A percentile compares a stretch with the other conserved stretches of the same genome.
Evolutionary conservation across 805 yeast genomes (phyloP).

Genomic region (Yarrowia sp.): DNA sequence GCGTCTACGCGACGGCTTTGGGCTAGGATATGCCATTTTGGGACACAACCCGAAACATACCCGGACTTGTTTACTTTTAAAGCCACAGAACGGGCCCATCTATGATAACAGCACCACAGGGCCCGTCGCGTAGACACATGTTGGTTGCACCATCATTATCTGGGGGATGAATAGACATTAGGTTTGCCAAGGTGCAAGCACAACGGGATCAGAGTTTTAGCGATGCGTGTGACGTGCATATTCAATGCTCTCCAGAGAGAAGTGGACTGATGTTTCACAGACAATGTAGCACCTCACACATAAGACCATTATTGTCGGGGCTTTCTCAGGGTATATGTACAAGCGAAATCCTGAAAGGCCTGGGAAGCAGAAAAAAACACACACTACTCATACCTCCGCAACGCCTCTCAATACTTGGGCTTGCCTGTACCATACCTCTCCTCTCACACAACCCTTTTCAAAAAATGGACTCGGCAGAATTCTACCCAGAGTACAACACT

Average conservation of each 20-base stretch:
- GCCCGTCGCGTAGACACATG: slow-evolving; percentile 5
- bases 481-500: slow-evolving; percentile 34
- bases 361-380: background rate
- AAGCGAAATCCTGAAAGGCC: background rate
- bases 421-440: slow-evolving; percentile 7
- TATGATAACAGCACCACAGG: background rate
- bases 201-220: slow-evolving; percentile 17
- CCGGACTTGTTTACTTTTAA: background rate
- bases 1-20: background rate
- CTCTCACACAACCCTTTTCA: background rate
- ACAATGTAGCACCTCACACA: slow-evolving; percentile 28
- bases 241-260: slow-evolving; percentile 21
- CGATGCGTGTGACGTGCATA: slow-evolving; percentile 14
- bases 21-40: too few relatives aligned
- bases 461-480: slow-evolving; percentile 32
- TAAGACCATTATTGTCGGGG: slow-evolving; percentile 1
- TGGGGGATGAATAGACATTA: slow-evolving; percentile 1
- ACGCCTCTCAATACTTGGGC: background rate
- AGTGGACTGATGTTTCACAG: slow-evolving; percentile 38
- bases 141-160: background rate
- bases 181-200: background rate
- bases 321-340: slow-evolving; percentile 5
- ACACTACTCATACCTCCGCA: background rate
- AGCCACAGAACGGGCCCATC: background rate
- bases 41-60: background rate